phyloP scores from a whole-genome alignment of 192 early-diverging fungal species.

The Coemansia sp. region DNA sequence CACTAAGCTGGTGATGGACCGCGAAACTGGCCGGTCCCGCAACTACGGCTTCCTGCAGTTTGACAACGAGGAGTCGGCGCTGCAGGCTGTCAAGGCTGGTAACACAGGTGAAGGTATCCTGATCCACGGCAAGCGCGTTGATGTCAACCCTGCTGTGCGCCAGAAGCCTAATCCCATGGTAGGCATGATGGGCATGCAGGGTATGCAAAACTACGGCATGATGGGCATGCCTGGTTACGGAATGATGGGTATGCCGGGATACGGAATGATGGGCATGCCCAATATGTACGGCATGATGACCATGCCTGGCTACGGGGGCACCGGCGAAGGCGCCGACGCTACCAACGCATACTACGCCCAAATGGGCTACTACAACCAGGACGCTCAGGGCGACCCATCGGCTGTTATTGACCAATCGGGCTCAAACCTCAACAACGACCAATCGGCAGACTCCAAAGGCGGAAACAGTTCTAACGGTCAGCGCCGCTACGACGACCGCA shows the following conservation, averaged over 20 bases:
- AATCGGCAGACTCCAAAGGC: neutral
- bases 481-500: slow-evolving; percentile 14
- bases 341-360: slow-evolving; percentile 37
- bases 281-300: slow-evolving; percentile 41
- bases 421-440: slow-evolving; percentile 1
- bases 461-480: neutral
- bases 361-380: slow-evolving; percentile 38
- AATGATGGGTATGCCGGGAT: slow-evolving; percentile 16
- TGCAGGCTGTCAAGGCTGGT: slow-evolving; percentile 36
- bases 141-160: slow-evolving; percentile 45
- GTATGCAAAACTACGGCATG: slow-evolving; percentile 22
- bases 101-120: slow-evolving; percentile 37
- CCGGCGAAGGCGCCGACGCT: slow-evolving; percentile 2
- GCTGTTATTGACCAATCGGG: slow-evolving; percentile 6
- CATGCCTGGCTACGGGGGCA: slow-evolving; percentile 10
- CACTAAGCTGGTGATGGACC: slow-evolving; percentile 82
- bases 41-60: slow-evolving; percentile 93
- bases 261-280: slow-evolving; percentile 32
- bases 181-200: slow-evolving; percentile 14
- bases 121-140: slow-evolving; percentile 53
- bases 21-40: slow-evolving; percentile 79
- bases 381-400: slow-evolving; percentile 28
- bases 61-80: slow-evolving; percentile 70
- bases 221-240: slow-evolving; percentile 28
- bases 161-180: slow-evolving; percentile 35